These are phyloP conservation scores for Ophiostoma tasmaniense DNA, from an alignment of 2,329 filamentous ascomycete species.

Conservation along the genomic window DNA sequence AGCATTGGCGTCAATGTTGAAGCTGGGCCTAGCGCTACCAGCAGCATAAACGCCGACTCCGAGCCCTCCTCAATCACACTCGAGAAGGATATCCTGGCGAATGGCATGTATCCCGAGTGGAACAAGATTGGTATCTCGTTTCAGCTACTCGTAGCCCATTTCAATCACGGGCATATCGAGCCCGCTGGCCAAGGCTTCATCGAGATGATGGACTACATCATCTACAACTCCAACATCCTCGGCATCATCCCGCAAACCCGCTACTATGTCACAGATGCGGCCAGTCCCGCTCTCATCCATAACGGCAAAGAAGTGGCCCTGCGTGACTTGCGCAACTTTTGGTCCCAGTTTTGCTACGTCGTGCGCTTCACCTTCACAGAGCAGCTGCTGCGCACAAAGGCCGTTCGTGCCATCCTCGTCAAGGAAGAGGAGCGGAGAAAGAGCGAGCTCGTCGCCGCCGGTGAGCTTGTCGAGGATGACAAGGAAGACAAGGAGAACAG, in stretches of 20 bases:
- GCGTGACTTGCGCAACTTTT: neutral
- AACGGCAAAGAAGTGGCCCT: neutral
- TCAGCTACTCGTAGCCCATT: neutral
- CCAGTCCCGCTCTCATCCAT: neutral
- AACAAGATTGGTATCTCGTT: neutral
- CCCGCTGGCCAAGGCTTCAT: neutral
- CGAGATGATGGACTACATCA: neutral
- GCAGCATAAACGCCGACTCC: neutral
- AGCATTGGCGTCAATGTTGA: neutral
- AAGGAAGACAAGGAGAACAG: neutral
- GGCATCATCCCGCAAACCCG: neutral
- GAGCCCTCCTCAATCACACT: neutral
- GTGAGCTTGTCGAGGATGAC: neutral
- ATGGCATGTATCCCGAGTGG: neutral
- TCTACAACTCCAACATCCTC: neutral
- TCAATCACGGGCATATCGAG: neutral
- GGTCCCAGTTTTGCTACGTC: neutral
- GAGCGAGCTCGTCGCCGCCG: neutral
- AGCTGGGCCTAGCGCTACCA: neutral
- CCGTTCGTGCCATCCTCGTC: neutral
- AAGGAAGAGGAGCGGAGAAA: neutral
- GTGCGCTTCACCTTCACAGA: neutral
- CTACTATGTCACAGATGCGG: neutral
- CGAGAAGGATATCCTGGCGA: neutral
- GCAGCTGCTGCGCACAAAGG: conserved; percentile 1